phyloP scores from a whole-genome alignment of 2,329 filamentous ascomycete genomes.

The Ascochyta viciae-villosae region DNA sequence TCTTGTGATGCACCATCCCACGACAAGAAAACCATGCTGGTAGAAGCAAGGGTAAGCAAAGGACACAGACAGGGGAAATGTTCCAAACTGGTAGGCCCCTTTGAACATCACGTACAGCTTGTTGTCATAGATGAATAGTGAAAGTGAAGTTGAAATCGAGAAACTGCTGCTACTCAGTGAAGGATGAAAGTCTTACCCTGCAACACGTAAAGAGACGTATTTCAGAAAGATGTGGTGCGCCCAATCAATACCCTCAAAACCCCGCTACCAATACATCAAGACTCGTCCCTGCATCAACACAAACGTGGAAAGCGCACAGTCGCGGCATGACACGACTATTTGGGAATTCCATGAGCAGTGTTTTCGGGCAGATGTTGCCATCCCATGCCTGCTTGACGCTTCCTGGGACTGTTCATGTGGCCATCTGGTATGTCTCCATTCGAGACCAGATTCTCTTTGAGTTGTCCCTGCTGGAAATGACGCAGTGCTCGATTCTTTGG shows the following conservation, averaged over 20 bases:
- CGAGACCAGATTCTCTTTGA: background rate
- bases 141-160: background rate
- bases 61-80: no score
- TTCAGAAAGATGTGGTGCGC: background rate
- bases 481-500: background rate
- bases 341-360: background rate
- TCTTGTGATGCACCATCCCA: background rate
- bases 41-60: background rate
- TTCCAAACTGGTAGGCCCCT: no score
- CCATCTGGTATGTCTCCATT: background rate
- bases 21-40: background rate
- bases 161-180: background rate
- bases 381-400: background rate
- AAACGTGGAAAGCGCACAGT: background rate
- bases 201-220: background rate
- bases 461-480: background rate
- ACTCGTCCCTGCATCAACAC: background rate
- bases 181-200: background rate
- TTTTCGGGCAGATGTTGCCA: background rate
- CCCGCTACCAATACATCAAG: background rate
- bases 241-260: background rate
- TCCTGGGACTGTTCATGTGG: background rate
- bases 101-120: background rate
- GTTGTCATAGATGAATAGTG: background rate
- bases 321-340: background rate